These are phyloP conservation scores for Saccharomyces hybrid DNA, from an alignment of 1,139 yeast genomes.

Conservation along the genomic window DNA sequence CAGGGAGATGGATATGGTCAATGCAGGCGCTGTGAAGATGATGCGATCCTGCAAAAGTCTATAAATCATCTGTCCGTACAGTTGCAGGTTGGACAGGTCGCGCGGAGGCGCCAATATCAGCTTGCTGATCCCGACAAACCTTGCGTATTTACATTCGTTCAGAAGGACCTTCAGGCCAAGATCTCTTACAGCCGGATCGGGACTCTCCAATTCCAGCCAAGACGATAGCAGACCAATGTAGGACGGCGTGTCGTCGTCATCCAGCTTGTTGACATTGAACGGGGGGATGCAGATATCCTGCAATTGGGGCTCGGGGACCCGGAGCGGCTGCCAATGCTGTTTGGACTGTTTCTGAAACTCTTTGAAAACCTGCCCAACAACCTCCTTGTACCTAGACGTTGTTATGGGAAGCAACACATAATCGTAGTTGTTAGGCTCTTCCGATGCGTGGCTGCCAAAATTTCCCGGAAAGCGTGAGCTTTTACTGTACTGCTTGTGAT, in stretches of 20 bases:
- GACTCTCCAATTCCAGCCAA: slow-evolving; percentile 56
- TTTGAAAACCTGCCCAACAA: slow-evolving; percentile 33
- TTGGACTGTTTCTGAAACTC: slow-evolving; percentile 20
- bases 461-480: slow-evolving; percentile 1
- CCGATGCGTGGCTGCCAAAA: neutral
- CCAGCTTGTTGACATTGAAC: slow-evolving; percentile 9
- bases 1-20: slow-evolving; percentile 27
- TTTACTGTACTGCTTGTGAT: slow-evolving; percentile 2
- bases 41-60: slow-evolving; percentile 26
- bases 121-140: slow-evolving; percentile 44
- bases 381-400: slow-evolving; percentile 37
- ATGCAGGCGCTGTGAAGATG: slow-evolving; percentile 14
- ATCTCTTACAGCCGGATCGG: slow-evolving; percentile 40
- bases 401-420: slow-evolving; percentile 38
- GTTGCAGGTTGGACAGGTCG: slow-evolving; percentile 44
- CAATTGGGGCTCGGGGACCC: slow-evolving; percentile 34
- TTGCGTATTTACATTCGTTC: slow-evolving; percentile 53
- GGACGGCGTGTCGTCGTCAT: slow-evolving; percentile 8
- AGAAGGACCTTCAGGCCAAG: slow-evolving; percentile 45
- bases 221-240: slow-evolving; percentile 46
- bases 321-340: slow-evolving; percentile 1
- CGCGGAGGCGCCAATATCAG: slow-evolving; percentile 55
- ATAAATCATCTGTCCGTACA: slow-evolving; percentile 40
- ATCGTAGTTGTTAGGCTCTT: slow-evolving; percentile 28
- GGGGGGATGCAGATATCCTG: slow-evolving; percentile 35